Evolutionary conservation across 1,284 basidiomycete genomes (phyloP).

Genomic region (Ceratobasidium sp.): DNA sequence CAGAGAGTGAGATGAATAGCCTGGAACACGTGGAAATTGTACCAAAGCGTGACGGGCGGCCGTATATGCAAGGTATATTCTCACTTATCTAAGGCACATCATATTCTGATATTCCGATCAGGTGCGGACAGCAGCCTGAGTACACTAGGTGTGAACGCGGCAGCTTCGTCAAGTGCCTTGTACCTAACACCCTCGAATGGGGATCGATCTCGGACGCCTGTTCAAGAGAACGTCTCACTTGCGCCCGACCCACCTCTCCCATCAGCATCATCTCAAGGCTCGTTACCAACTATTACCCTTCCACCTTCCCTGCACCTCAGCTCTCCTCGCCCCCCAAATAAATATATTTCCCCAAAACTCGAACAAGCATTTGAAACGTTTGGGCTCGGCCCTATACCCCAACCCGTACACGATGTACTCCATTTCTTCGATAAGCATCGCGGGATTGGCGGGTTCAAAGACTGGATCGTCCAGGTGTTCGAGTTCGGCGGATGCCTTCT

Average conservation of each 20-base stretch:
- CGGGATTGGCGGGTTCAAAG: slow-evolving; percentile 56
- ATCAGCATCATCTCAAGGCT: not conserved
- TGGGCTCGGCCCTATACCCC: slow-evolving; percentile 42
- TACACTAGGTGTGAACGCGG: not conserved
- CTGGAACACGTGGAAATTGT: slow-evolving; percentile 54
- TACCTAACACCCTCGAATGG: slow-evolving; percentile 16
- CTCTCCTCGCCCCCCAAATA: slow-evolving; percentile 39
- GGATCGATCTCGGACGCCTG: slow-evolving; percentile 47
- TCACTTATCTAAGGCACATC: not conserved
- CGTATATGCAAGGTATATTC: slow-evolving; percentile 20
- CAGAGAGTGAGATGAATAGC: slow-evolving; percentile 55
- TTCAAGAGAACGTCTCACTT: not conserved
- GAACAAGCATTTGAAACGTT: slow-evolving; percentile 37
- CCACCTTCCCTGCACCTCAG: slow-evolving; percentile 39
- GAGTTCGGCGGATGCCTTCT: slow-evolving; percentile 66
- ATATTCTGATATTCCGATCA: slow-evolving; percentile 4
- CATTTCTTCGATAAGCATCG: slow-evolving; percentile 58
- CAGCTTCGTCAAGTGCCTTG: slow-evolving; percentile 3
- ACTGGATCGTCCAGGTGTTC: slow-evolving; percentile 61
- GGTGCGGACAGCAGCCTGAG: slow-evolving; percentile 7
- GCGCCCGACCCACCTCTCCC: slow-evolving; percentile 13
- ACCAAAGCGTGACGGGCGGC: slow-evolving; percentile 23
- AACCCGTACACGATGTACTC: slow-evolving; percentile 43
- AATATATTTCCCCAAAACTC: slow-evolving; percentile 32
- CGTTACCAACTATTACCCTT: not conserved